Evolutionary conservation across 345 rosid genomes (phyloP), one percentile per base, ranked within the genome.

Genomic region (Durio zibethinus): DNA sequence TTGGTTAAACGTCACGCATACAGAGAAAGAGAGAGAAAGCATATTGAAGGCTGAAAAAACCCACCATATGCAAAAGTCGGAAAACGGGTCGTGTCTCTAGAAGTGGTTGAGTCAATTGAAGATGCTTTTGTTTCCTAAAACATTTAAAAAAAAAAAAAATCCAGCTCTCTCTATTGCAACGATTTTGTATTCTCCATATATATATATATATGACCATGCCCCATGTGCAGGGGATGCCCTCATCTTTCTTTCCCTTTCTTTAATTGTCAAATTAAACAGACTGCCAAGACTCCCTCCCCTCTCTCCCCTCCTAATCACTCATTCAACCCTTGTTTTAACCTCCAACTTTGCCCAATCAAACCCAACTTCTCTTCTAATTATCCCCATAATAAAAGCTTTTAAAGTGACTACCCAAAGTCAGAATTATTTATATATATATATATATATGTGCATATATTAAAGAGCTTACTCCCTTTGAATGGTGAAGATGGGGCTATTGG

Each of bases 211-310:
- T 72, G 85, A 71, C 78, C 81, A 48, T 14, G 10, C 70, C 74
- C 86, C 92, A 89, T 86, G 90, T 87, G 90, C 88, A n/a, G 40
- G 77, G 77, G 90, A 78, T 82, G 67, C 87, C 87, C 87, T 80
- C 86, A 79, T 76, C 80, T 56, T 50, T 35, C 80, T 50, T 43
- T 29, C 36, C 16, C 27, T 48, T 72, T 76, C 42, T 60, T 81
- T 42, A 31, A 33, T 40, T 16, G 18, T 59, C 15, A 63, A 69
- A n/a, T n/a, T 48, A 78, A 56, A 56, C 84, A 63, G 82, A 78
- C 78, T 74, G 77, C 85, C 87, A 82, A 84, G 76, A 38, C 59
- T 50, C 11, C 42, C n/a, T 7, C 36, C 45, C 23, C n/a, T n/a
- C n/a, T n/a, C n/a, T n/a, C 47, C 52, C 40, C 43, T 73, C 77